A percentile compares a stretch with the other conserved stretches of the same genome.
These are phyloP conservation scores for Arthrobotrys musiformis DNA, from an alignment of 2,329 filamentous ascomycete species.

Conservation along the genomic window DNA sequence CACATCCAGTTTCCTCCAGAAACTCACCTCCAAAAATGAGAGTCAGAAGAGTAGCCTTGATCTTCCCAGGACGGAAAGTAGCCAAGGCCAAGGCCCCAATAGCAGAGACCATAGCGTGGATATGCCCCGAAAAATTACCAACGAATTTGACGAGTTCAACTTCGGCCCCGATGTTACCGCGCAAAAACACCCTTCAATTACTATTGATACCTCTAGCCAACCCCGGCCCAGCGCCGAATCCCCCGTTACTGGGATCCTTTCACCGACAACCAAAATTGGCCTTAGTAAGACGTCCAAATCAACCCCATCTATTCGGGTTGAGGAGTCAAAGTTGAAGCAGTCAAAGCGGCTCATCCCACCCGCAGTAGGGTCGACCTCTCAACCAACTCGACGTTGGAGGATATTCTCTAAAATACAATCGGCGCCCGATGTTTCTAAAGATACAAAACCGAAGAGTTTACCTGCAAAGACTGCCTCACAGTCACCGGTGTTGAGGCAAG, in stretches of 20 bases:
- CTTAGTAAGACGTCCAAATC: conserved; percentile 21
- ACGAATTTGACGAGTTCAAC: conserved; percentile 44
- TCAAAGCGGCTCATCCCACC: conserved; percentile 26
- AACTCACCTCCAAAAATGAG: conserved; percentile 31
- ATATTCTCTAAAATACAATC: conserved; percentile 41
- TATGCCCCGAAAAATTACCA: conserved; percentile 8
- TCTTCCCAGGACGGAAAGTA: conserved; percentile 42
- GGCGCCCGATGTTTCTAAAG: conserved; percentile 45
- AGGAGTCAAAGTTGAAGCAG: conserved; percentile 43
- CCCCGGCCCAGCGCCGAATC: conserved; percentile 32
- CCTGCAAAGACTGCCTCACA: conserved; percentile 33
- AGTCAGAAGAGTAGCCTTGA: conserved; percentile 53
- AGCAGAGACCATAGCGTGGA: conserved; percentile 48
- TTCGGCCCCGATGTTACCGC: conserved; percentile 32
- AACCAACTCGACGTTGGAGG: conserved; percentile 41
- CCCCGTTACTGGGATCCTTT: conserved; percentile 25
- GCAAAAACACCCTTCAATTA: conserved; percentile 19
- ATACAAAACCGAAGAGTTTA: conserved; percentile 1
- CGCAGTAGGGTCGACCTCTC: conserved; percentile 21
- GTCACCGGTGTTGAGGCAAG: conserved; percentile 29
- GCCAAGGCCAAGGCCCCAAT: conserved; percentile 39
- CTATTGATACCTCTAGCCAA: conserved; percentile 29
- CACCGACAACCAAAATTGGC: conserved; percentile 17
- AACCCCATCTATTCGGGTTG: conserved; percentile 8
- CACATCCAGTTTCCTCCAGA: conserved; percentile 25